These are phyloP conservation scores for Suillus plorans DNA, from an alignment of 768 basidiomycete genomes.

Conservation along the genomic window DNA sequence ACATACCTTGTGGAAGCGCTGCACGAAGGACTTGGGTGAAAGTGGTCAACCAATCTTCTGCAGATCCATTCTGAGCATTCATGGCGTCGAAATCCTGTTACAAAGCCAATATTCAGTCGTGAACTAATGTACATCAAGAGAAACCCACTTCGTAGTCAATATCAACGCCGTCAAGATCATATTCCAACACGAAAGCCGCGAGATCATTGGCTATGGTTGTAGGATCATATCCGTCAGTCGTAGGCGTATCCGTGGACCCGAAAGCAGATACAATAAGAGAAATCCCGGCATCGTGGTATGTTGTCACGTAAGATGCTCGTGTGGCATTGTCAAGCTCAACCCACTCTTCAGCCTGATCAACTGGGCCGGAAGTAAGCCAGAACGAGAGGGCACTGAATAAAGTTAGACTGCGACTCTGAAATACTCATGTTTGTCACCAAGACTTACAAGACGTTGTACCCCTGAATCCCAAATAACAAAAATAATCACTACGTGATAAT, in stretches of 20 bases:
- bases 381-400: slow-evolving; percentile 46
- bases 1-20: slow-evolving; percentile 25
- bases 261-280: slow-evolving; percentile 65
- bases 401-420: not conserved
- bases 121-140: not conserved
- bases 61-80: slow-evolving; percentile 47
- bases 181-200: slow-evolving; percentile 64
- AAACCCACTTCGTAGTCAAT: slow-evolving; percentile 63
- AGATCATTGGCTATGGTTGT: slow-evolving; percentile 59
- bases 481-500: not conserved
- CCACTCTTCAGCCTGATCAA: slow-evolving; percentile 63
- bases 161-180: slow-evolving; percentile 66
- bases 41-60: slow-evolving; percentile 43
- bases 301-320: slow-evolving; percentile 46
- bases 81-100: slow-evolving; percentile 62
- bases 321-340: slow-evolving; percentile 41
- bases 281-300: slow-evolving; percentile 59
- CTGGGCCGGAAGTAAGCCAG: slow-evolving; percentile 53
- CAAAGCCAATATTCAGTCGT: slow-evolving; percentile 3
- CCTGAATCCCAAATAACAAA: slow-evolving; percentile 30
- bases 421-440: not conserved
- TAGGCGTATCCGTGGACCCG: slow-evolving; percentile 55
- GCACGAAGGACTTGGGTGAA: slow-evolving; percentile 32
- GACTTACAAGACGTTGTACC: slow-evolving; percentile 59
- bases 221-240: slow-evolving; percentile 58